phyloP scores from a whole-genome alignment of 2,329 filamentous ascomycete species.

The Fusarium agapanthi region DNA sequence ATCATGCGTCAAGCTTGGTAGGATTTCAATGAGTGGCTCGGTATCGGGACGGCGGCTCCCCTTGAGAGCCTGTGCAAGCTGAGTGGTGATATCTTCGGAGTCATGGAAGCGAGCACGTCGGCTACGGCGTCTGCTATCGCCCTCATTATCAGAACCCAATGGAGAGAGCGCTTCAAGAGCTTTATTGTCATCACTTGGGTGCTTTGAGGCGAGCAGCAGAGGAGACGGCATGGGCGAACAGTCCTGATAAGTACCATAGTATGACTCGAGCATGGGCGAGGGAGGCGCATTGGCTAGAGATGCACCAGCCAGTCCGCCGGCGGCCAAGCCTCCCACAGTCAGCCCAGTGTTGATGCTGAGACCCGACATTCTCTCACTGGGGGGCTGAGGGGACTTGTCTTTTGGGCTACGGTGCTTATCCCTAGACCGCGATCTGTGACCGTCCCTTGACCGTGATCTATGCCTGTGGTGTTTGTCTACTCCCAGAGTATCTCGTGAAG shows the following conservation, averaged over 20 bases:
- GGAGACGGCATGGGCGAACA: conserved; percentile 95
- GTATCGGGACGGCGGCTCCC: conserved; percentile 72
- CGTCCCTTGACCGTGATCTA: conserved; percentile 25
- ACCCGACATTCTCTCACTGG: conserved; percentile 60
- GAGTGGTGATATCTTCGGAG: conserved; percentile 78
- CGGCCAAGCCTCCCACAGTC: conserved; percentile 41
- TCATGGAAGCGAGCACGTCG: conserved; percentile 84
- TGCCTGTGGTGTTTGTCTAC: conserved; percentile 31
- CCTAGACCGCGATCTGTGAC: conserved; percentile 21
- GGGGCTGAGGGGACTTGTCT: conserved; percentile 59
- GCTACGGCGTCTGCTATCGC: conserved; percentile 56
- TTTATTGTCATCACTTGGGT: conserved; percentile 59
- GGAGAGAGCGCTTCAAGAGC: conserved; percentile 63
- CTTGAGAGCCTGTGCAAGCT: conserved; percentile 78
- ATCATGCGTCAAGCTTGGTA: conserved; percentile 85
- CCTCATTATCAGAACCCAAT: conserved; percentile 56
- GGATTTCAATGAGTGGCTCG: conserved; percentile 79
- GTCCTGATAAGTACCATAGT: conserved; percentile 92
- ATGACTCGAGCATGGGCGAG: conserved; percentile 89
- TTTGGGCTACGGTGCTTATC: conserved; percentile 38
- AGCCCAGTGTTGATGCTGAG: conserved; percentile 57
- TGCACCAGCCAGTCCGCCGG: conserved; percentile 45
- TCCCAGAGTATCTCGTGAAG: conserved; percentile 7
- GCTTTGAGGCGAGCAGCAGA: conserved; percentile 62
- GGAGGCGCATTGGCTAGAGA: conserved; percentile 70